phyloP scores from a whole-genome alignment of 768 basidiomycete genomes.

The Jaapia argillacea region DNA sequence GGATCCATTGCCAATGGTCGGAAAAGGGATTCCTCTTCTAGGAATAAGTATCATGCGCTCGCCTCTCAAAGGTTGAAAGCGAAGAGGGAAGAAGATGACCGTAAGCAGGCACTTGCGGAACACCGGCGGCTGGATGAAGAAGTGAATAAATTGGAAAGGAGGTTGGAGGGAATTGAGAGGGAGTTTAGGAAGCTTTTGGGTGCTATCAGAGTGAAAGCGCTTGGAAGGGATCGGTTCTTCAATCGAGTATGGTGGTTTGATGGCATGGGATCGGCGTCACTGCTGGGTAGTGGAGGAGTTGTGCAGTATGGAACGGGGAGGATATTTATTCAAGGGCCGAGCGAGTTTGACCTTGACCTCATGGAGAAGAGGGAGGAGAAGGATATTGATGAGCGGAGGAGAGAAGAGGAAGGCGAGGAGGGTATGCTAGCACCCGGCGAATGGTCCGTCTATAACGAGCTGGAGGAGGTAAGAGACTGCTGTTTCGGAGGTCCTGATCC shows the following conservation, averaged over 20 bases:
- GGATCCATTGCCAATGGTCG: slow-evolving; percentile 31
- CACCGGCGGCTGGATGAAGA: slow-evolving; percentile 83
- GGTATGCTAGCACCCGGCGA: slow-evolving; percentile 65
- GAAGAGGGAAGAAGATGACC: slow-evolving; percentile 51
- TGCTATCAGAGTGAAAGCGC: slow-evolving; percentile 74
- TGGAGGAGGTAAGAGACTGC: slow-evolving; percentile 64
- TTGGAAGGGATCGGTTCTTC: slow-evolving; percentile 90
- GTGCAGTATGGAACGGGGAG: slow-evolving; percentile 84
- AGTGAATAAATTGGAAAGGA: slow-evolving; percentile 69
- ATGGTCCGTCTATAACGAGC: slow-evolving; percentile 86
- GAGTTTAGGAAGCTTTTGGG: slow-evolving; percentile 89
- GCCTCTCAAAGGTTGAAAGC: not conserved
- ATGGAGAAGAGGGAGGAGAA: slow-evolving; percentile 48
- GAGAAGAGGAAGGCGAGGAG: slow-evolving; percentile 74
- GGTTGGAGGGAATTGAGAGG: slow-evolving; percentile 81
- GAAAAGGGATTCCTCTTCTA: too few relatives aligned
- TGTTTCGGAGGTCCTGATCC: not conserved
- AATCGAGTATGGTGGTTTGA: slow-evolving; percentile 99
- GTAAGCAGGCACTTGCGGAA: slow-evolving; percentile 80
- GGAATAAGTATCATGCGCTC: slow-evolving; percentile 34
- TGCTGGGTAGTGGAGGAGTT: slow-evolving; percentile 70
- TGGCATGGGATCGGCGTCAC: slow-evolving; percentile 78
- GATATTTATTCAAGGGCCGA: slow-evolving; percentile 89
- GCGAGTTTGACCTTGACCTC: slow-evolving; percentile 69
- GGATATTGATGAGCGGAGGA: slow-evolving; percentile 46